Base-by-base conservation (phyloP, 2,329 filamentous ascomycete genomes). In the Hypoxylon sp. region DNA sequence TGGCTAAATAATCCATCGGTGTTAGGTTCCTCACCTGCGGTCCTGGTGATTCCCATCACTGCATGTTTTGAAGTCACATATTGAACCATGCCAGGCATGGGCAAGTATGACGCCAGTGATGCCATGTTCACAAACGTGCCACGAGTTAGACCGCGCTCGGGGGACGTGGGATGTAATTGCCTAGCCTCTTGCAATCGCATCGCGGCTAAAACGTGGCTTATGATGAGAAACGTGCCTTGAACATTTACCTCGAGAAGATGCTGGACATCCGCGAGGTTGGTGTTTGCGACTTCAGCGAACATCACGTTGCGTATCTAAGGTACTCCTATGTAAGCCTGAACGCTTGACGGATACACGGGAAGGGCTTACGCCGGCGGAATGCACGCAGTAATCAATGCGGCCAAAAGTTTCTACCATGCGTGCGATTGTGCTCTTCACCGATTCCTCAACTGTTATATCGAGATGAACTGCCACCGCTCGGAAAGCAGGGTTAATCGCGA, bases 321-420 rank as follows among this genome's bases (percentile, higher is more conserved):
- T 6, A 37, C 14, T 2, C 20, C 20, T 37, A 13, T 13, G 14
- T 37, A n/a, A 6, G 14, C n/a, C 35, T 14, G 2, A 4, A 37
- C n/a, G 13, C 35, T 37, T 13, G 35, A 37, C 35, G 2, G 7
- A 14, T 4, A 37, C 3, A 37, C 5, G 35, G 35, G 13, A 11
- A 7, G 27, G 27, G 53, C 67, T 61, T 31, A 69, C 72, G 2
- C 70, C 73, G 2, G 71, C 72, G 48, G 56, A 65, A 46, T 73
- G 61, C 0, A 74, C 54, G 25, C 48, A 53, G 42, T 74, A 74
- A 46, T 74, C 73, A 17, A 74, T 66, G 44, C 70, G 70, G 0
- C 66, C 70, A 22, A 72, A 70, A 1, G 60, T 42, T 5, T 61
- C 27, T 3, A 64, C 55, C n/a, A 62, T 65, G 8, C 46, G 60